Base-by-base conservation (phyloP, 2,329 filamentous ascomycete genomes). In the Endothia cerciana region DNA sequence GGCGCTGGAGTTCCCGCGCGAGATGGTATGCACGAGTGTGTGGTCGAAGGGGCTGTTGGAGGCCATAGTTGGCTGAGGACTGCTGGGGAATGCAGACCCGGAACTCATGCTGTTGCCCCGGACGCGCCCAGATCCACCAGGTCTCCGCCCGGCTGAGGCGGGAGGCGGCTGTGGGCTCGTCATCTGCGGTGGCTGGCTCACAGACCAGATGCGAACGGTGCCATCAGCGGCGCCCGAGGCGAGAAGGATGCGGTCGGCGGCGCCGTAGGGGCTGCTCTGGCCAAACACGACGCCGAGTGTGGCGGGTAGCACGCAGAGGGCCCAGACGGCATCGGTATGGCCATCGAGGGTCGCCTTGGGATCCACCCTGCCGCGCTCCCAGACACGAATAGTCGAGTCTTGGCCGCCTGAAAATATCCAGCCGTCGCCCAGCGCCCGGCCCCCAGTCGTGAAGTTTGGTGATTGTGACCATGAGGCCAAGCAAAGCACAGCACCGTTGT, bases 401-500 rank as follows among this genome's bases (percentile, higher is more conserved):
- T 97, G 93, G 4, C 95, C 95, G 68, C 95, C 95, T 5, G 94
- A 98, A 78, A 99, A 99, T 70, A 99, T 94, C 95, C 95, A 99
- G 36, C 95, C 95, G 72, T 98, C 95, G 40, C 94, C 94, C 72
- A 91, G 88, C 8, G 92, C 92, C 69, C 94, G 88, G 7, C 94
- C 93, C 43, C 94, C 92, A 22, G 93, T 96, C 8, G 92, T 91
- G 75, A 97, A 97, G 74, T 92, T 95, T 33, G 92, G 91, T 1
- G 92, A 90, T 2, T 93, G 89, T 2, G 93, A 93, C 84, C 93
- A 97, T 3, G 94, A 91, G 0, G 94, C 90, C 33, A 99, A 81
- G 53, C 88, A 93, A 49, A 96, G 91, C 2, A 99, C 94, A 2
- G 93, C 88, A 3, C 95, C 94, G n/a, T 89, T 87, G 74, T 99